Evolutionary conservation across 2,329 filamentous ascomycete genomes (phyloP), one percentile per base, ranked within the genome.

Genomic region (Didymella sp.): DNA sequence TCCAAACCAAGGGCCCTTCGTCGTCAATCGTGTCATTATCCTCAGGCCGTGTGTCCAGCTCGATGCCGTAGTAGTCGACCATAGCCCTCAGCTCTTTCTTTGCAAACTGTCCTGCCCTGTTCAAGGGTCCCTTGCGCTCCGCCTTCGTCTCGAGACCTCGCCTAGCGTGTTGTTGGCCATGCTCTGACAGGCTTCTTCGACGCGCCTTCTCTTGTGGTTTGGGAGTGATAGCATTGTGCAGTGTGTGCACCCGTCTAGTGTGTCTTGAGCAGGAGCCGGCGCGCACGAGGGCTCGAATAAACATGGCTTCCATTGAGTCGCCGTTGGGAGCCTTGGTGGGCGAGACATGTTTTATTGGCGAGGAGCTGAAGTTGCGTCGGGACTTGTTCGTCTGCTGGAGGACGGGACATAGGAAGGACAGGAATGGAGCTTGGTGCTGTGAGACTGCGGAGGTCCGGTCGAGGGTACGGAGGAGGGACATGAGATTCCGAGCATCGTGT

Each of bases 401-500:
- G 17, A n/a, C 47, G 7, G 76, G 73, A 45, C 62, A 76, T 24
- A 78, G 61, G 44, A 77, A 76, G 2, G 68, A 27, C 51, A 76
- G 66, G 17, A 73, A 47, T 1, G 73, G 69, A 30, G 64, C 64
- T 38, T 61, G 38, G 51, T 63, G 58, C 70, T 71, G 77, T 79
- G 79, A 78, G 75, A 78, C 74, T 72, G 78, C 72, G 73, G 79
- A 78, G 77, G 78, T 77, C 80, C 81, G 79, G 73, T 82, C 78
- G 76, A 82, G 79, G 77, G 78, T 79, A 78, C 80, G 80, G 79
- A 83, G 74, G 78, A 82, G 78, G 84, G 83, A 85, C 86, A 89
- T 88, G 84, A 84, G 83, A 82, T 72, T 78, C 74, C 79, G 79
- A 77, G 81, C 86, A 88, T 88, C 67, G 80, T 86, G 84, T 78